These are phyloP conservation scores for Cyclocybe cylindracea DNA, from an alignment of 768 basidiomycete genomes.

Conservation along the genomic window DNA sequence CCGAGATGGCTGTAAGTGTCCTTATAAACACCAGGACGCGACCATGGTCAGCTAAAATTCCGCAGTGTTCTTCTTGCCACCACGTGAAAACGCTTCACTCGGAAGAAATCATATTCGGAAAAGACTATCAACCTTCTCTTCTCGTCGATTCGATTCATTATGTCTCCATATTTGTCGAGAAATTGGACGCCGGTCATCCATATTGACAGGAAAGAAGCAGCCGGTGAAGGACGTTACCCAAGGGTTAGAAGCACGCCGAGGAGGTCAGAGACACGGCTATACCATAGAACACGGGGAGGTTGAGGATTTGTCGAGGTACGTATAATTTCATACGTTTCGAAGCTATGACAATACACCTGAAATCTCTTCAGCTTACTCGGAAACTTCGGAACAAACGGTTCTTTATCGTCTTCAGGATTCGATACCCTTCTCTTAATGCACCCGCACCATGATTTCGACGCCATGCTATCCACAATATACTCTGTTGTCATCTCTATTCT, in stretches of 20 bases:
- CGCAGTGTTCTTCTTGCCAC: slow-evolving; percentile 6
- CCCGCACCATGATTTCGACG: slow-evolving; percentile 5
- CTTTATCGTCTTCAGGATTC: too few relatives aligned
- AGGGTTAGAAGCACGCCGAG: too few relatives aligned
- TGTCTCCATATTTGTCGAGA: slow-evolving; percentile 8
- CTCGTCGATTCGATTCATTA: slow-evolving; percentile 5
- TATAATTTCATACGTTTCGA: too few relatives aligned
- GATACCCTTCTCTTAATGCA: not conserved
- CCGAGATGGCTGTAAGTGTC: slow-evolving; percentile 10
- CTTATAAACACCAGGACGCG: too few relatives aligned
- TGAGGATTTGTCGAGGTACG: too few relatives aligned
- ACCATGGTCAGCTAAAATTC: not conserved
- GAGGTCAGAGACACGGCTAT: too few relatives aligned
- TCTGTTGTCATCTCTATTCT: slow-evolving; percentile 9
- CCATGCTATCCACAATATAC: slow-evolving; percentile 8
- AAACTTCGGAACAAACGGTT: too few relatives aligned
- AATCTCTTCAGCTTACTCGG: too few relatives aligned
- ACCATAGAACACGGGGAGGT: too few relatives aligned
- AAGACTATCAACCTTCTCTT: slow-evolving; percentile 7
- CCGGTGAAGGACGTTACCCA: not conserved
- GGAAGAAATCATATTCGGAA: slow-evolving; percentile 11
- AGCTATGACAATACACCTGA: too few relatives aligned
- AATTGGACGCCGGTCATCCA: slow-evolving; percentile 4
- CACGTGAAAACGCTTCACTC: slow-evolving; percentile 3
- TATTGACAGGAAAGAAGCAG: not conserved